phyloP scores from a whole-genome alignment of 78 protist genomes.

The Dictyostelium citrinum region DNA sequence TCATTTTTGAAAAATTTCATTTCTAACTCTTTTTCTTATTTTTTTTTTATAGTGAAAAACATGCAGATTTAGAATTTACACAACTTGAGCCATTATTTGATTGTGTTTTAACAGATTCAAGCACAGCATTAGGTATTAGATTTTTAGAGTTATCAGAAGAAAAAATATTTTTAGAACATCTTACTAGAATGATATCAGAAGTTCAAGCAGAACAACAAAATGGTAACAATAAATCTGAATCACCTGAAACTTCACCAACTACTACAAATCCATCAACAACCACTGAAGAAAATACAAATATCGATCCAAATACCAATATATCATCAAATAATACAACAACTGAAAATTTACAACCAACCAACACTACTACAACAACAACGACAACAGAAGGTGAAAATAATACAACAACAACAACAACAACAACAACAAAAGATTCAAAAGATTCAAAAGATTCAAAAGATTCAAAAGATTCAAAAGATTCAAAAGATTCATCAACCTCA shows the following conservation, averaged over 20 bases:
- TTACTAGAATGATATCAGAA: constrained; percentile 52
- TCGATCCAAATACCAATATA: background rate
- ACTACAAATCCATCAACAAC: background rate
- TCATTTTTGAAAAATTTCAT: background rate
- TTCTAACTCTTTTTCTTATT: background rate
- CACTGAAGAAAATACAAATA: background rate
- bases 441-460: background rate
- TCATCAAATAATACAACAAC: background rate
- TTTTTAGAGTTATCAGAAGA: constrained; percentile 51
- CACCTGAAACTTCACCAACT: background rate
- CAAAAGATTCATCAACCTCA: background rate
- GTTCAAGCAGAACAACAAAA: constrained; percentile 12
- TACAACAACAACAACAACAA: too few species aligned
- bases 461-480: background rate
- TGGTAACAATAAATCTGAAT: background rate
- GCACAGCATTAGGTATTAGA: constrained; percentile 78
- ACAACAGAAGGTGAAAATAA: background rate
- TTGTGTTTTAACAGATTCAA: constrained; percentile 66
- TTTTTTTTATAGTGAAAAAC: constrained; percentile 37
- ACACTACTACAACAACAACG: background rate
- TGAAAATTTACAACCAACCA: background rate
- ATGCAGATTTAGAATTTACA: constrained; percentile 71
- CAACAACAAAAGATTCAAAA: background rate
- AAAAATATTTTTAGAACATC: constrained; percentile 42
- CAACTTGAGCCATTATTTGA: constrained; percentile 80